These are phyloP conservation scores for Collybiopsis luxurians DNA, from an alignment of 768 basidiomycete genomes.

Conservation along the genomic window DNA sequence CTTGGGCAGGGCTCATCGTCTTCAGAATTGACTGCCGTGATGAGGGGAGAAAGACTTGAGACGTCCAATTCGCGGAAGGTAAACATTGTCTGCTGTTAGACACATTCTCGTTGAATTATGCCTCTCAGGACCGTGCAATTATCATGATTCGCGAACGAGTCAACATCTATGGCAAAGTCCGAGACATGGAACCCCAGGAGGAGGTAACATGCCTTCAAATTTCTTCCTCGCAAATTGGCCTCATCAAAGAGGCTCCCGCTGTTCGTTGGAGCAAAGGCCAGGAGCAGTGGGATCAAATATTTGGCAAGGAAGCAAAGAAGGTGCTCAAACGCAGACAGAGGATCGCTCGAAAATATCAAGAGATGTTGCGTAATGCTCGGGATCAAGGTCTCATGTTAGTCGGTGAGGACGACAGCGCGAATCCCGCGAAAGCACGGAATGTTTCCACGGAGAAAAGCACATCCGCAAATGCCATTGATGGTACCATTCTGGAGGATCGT, in stretches of 20 bases:
- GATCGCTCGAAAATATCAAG: conserved; percentile 42
- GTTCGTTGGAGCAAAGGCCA: conserved; percentile 66
- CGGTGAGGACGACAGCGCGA: conserved; percentile 2
- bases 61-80: not conserved
- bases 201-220: conserved; percentile 55
- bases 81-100: not conserved
- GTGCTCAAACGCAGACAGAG: conserved; percentile 42
- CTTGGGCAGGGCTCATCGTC: not conserved
- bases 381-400: conserved; percentile 38
- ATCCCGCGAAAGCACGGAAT: conserved; percentile 6
- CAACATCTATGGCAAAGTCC: conserved; percentile 52
- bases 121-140: conserved; percentile 17
- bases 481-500: conserved; percentile 35
- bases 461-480: conserved; percentile 12
- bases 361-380: conserved; percentile 41
- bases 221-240: conserved; percentile 54
- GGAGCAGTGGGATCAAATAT: conserved; percentile 59
- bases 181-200: conserved; percentile 60
- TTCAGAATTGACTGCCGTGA: not conserved
- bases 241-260: conserved; percentile 72
- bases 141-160: conserved; percentile 75
- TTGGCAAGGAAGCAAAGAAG: conserved; percentile 34
- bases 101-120: not conserved
- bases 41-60: not conserved
- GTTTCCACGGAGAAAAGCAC: conserved; percentile 11